A percentile compares a stretch with the other conserved stretches of the same genome.
phyloP scores from a whole-genome alignment of 495 filamentous ascomycete genomes.

The Penicillium chermesinum region DNA sequence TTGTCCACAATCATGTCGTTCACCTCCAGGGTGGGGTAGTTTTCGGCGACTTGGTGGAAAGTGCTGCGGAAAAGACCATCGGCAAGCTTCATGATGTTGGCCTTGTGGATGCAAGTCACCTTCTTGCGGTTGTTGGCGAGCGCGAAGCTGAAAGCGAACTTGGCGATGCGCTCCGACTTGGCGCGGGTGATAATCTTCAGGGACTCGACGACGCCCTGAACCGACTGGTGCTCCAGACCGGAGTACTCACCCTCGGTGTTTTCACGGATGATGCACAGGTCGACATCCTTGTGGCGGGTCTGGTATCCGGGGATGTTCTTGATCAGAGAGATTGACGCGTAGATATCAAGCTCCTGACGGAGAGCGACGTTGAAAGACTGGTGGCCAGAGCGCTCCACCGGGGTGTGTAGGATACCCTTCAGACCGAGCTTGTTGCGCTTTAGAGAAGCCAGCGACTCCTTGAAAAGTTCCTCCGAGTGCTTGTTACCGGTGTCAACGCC shows the following conservation, averaged over 20 bases:
- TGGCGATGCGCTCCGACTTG: slow-evolving; percentile 97
- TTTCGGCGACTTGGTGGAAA: slow-evolving; percentile 85
- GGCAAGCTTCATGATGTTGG: slow-evolving; percentile 99
- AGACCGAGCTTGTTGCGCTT: slow-evolving; percentile 97
- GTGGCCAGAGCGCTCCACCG: slow-evolving; percentile 93
- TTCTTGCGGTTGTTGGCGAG: slow-evolving; percentile 97
- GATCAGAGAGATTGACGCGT: slow-evolving; percentile 94
- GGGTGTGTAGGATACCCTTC: slow-evolving; percentile 95
- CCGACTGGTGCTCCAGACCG: slow-evolving; percentile 96
- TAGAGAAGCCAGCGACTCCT: slow-evolving; percentile 88
- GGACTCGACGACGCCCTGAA: slow-evolving; percentile 94
- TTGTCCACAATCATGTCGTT: slow-evolving; percentile 99
- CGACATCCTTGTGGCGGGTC: slow-evolving; percentile 93
- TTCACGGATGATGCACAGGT: slow-evolving; percentile 98
- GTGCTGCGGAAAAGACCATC: slow-evolving; percentile 98
- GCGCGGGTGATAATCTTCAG: slow-evolving; percentile 99
- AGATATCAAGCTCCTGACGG: slow-evolving; percentile 98
- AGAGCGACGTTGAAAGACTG: slow-evolving; percentile 99
- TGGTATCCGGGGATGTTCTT: slow-evolving; percentile 99
- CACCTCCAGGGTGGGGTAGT: slow-evolving; percentile 87
- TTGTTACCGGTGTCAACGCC: slow-evolving; percentile 83
- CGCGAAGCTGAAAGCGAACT: slow-evolving; percentile 96
- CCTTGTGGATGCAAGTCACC: slow-evolving; percentile 99
- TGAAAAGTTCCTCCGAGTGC: slow-evolving; percentile 90
- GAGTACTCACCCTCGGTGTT: slow-evolving; percentile 99